phyloP scores from a whole-genome alignment of 306 rosid genomes.

The Fragaria ananassa region DNA sequence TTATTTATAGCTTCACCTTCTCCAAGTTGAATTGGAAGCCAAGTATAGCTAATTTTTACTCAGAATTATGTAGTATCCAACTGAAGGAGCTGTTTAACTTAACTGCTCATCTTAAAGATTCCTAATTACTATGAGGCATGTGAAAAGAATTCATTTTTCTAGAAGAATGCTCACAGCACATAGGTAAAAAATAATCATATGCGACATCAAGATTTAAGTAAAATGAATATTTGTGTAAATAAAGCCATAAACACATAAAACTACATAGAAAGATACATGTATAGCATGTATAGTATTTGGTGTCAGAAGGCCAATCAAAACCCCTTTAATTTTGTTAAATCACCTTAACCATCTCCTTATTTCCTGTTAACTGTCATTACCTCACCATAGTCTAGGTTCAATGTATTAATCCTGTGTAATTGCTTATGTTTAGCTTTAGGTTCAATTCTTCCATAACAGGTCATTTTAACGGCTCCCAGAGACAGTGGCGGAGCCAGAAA shows the following conservation, averaged over 20 bases:
- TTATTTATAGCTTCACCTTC: not conserved
- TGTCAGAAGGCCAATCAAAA: not conserved
- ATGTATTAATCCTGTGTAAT: not conserved
- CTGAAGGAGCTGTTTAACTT: not conserved
- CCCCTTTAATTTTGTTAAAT: too few relatives aligned
- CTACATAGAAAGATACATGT: constrained; percentile 1
- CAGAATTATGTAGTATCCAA: not conserved
- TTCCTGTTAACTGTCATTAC: not conserved
- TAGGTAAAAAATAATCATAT: not conserved
- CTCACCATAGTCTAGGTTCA: not conserved
- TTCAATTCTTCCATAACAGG: not conserved
- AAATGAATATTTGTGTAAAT: not conserved
- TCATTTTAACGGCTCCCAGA: not conserved
- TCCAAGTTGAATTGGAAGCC: not conserved
- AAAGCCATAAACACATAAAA: not conserved
- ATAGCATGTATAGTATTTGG: not conserved
- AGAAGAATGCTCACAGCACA: not conserved
- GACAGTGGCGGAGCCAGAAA: not conserved
- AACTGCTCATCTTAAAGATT: not conserved
- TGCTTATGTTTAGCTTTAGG: not conserved
- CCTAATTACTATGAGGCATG: not conserved
- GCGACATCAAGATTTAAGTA: not conserved
- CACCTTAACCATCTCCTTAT: not conserved
- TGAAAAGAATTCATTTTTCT: not conserved
- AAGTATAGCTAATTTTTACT: not conserved